These are phyloP conservation scores for Penicillium psychrofluorescens DNA, from an alignment of 495 filamentous ascomycete genomes.

Conservation along the genomic window DNA sequence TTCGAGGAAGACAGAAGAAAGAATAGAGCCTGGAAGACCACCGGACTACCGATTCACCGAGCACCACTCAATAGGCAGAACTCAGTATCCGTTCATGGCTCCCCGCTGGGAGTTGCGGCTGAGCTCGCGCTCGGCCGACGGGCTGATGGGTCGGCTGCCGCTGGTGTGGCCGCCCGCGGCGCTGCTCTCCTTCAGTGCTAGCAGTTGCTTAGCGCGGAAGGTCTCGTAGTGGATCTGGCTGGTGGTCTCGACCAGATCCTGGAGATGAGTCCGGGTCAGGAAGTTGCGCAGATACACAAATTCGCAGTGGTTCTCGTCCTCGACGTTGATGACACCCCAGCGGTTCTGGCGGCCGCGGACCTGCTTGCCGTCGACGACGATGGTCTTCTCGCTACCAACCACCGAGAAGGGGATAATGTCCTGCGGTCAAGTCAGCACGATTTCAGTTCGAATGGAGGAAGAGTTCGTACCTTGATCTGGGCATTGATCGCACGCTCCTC, in stretches of 20 bases:
- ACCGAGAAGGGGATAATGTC: slow-evolving; percentile 96
- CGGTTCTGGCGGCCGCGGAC: slow-evolving; percentile 97
- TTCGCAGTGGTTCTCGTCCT: slow-evolving; percentile 99
- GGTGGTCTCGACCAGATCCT: slow-evolving; percentile 99
- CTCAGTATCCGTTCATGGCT: slow-evolving; percentile 96
- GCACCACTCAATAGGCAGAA: neutral
- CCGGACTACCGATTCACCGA: too few species aligned
- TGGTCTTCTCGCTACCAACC: slow-evolving; percentile 94
- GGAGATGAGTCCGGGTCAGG: slow-evolving; percentile 89
- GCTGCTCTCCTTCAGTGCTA: slow-evolving; percentile 96
- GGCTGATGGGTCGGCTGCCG: slow-evolving; percentile 88
- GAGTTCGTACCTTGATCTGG: slow-evolving; percentile 79
- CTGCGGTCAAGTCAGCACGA: slow-evolving; percentile 32
- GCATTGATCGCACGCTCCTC: slow-evolving; percentile 91
- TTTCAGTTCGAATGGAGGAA: neutral
- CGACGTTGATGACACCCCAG: slow-evolving; percentile 99
- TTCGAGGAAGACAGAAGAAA: slow-evolving; percentile 15
- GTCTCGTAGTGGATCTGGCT: slow-evolving; percentile 99
- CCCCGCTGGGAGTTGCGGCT: slow-evolving; percentile 93
- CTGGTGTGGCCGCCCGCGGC: slow-evolving; percentile 63
- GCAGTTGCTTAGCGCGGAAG: slow-evolving; percentile 97
- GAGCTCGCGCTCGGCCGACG: slow-evolving; percentile 86
- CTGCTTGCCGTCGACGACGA: slow-evolving; percentile 95
- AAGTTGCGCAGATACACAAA: slow-evolving; percentile 98
- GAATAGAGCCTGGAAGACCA: neutral